Percentiles rank a stretch among this genome's conserved stretches.
Conservation (phyloP, 177 flowering plant genomes). For the Vitis hybrid region DNA sequence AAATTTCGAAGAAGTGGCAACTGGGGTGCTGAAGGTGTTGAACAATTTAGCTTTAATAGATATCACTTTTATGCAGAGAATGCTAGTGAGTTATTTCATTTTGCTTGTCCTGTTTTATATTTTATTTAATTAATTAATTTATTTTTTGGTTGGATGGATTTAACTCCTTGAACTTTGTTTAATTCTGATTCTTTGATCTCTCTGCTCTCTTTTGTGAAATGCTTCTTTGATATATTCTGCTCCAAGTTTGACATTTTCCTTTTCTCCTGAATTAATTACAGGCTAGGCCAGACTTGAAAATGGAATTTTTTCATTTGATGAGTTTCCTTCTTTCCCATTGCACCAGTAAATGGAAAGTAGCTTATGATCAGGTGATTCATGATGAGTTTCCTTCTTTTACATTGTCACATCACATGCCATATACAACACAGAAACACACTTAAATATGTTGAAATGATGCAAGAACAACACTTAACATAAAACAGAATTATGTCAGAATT, state of each 20-base stretch:
- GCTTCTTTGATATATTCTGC: background rate
- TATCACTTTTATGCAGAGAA: slow-evolving; percentile 63
- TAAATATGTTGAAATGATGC: background rate
- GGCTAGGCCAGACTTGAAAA: slow-evolving; percentile 90
- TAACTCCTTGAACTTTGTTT: slow-evolving; percentile 3
- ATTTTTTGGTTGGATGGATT: too few relatives aligned
- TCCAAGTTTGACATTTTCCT: slow-evolving; percentile 2
- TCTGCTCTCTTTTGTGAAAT: background rate
- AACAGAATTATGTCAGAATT: background rate
- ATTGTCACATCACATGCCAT: background rate
- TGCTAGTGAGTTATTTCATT: slow-evolving; percentile 68
- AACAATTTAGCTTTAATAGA: slow-evolving; percentile 86
- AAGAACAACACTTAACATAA: background rate
- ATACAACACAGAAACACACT: background rate
- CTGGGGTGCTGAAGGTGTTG: slow-evolving; percentile 86
- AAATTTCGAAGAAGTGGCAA: slow-evolving; percentile 93
- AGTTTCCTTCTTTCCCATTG: slow-evolving; percentile 91
- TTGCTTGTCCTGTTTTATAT: background rate
- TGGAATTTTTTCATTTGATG: slow-evolving; percentile 94
- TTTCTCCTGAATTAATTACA: slow-evolving; percentile 25
- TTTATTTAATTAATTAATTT: background rate
- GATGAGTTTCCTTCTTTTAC: slow-evolving; percentile 5
- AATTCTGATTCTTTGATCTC: background rate
- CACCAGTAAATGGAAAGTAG: slow-evolving; percentile 75
- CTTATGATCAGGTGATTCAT: slow-evolving; percentile 71